A percentile compares a stretch with the other conserved stretches of the same genome.
phyloP scores from a whole-genome alignment of 352 stramenopile species.

The Phytopythium kandeliae region DNA sequence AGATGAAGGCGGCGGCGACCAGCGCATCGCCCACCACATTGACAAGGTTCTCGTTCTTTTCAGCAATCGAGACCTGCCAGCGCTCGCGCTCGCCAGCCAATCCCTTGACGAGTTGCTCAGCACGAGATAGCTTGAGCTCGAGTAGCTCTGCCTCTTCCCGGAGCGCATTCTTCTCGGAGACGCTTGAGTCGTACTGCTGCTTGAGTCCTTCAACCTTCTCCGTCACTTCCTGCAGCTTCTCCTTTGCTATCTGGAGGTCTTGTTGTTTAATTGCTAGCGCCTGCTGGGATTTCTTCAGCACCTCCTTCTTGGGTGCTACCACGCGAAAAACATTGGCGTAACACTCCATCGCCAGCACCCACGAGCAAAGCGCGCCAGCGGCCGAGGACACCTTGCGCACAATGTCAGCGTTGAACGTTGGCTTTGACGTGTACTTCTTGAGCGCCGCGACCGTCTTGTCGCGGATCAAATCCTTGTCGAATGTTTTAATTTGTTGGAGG shows the following conservation, averaged over 20 bases:
- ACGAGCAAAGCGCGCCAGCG: conserved; percentile 86
- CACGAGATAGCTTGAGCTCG: conserved; percentile 90
- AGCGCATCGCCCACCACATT: conserved; percentile 92
- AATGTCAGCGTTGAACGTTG: conserved; percentile 82
- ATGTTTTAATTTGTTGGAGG: conserved; percentile 92
- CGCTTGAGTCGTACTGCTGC: conserved; percentile 88
- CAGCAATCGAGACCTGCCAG: conserved; percentile 90
- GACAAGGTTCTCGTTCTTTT: conserved; percentile 84
- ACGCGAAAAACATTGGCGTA: conserved; percentile 87
- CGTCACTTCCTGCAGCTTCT: conserved; percentile 88
- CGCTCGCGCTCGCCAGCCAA: conserved; percentile 92
- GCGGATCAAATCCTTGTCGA: conserved; percentile 95
- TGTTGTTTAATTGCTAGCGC: conserved; percentile 85
- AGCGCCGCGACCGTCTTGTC: conserved; percentile 92
- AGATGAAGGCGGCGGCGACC: conserved; percentile 92
- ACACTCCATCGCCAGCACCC: conserved; percentile 90
- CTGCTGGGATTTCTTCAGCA: conserved; percentile 84
- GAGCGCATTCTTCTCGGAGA: conserved; percentile 92
- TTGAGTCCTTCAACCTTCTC: conserved; percentile 90
- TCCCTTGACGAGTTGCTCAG: conserved; percentile 92
- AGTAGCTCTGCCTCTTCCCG: conserved; percentile 90
- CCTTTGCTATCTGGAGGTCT: conserved; percentile 83
- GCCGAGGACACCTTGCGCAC: conserved; percentile 88
- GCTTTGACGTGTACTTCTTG: conserved; percentile 91
- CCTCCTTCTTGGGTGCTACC: conserved; percentile 88